Evolutionary conservation across 306 rosid genomes (phyloP).

Genomic region (Quercus aquifolioides): DNA sequence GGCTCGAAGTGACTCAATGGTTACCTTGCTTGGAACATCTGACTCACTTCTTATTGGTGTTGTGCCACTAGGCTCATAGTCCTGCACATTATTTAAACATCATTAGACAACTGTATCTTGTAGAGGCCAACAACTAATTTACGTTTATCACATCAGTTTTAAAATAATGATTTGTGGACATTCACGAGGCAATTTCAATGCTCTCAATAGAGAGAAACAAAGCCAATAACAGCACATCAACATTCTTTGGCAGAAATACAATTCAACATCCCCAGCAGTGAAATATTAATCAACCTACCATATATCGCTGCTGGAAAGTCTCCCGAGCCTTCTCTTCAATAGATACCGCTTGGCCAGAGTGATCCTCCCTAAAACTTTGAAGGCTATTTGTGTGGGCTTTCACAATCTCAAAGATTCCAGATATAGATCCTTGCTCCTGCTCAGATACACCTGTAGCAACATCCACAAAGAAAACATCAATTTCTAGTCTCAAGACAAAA

Average conservation of each 20-base stretch:
- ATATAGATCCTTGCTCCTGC: constrained; percentile 46
- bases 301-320: constrained; percentile 57
- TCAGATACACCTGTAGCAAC: constrained; percentile 45
- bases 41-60: constrained; percentile 66
- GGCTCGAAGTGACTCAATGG: constrained; percentile 82
- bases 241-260: background rate
- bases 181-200: too few species aligned
- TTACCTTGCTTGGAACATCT: constrained; percentile 68
- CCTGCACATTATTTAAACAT: constrained; percentile 41
- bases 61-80: constrained; percentile 80
- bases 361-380: constrained; percentile 56
- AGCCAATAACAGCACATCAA: background rate
- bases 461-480: constrained; percentile 6
- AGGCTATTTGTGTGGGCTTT: constrained; percentile 52
- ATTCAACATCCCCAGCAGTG: background rate
- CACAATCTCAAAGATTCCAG: constrained; percentile 42
- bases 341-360: constrained; percentile 54
- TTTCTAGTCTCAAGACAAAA: background rate
- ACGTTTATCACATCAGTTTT: background rate
- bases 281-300: constrained; percentile 41
- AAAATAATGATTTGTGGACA: too few species aligned
- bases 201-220: too few species aligned
- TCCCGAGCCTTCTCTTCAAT: constrained; percentile 56
- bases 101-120: background rate
- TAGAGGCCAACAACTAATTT: background rate